Conservation (phyloP, 2,329 filamentous ascomycete genomes). For the Mollisia scopiformis region DNA sequence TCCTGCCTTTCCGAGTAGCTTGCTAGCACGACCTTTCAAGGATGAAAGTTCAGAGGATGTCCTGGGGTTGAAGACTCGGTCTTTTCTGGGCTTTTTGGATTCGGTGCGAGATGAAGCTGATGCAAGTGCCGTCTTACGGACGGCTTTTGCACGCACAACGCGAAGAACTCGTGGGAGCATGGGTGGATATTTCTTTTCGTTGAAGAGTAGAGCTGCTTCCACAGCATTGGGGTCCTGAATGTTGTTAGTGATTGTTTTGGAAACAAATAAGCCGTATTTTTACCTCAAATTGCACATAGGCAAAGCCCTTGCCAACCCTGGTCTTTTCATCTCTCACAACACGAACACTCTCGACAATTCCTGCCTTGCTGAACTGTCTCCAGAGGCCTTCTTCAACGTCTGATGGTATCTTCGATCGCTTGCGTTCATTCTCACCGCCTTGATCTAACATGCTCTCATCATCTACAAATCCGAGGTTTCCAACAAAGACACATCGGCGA, state of each 20-base stretch:
- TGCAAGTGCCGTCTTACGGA: conserved; percentile 42
- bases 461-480: conserved; percentile 94
- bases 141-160: conserved; percentile 71
- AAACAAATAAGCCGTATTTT: conserved; percentile 30
- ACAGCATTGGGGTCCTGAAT: conserved; percentile 78
- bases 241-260: conserved; percentile 22
- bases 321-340: conserved; percentile 89
- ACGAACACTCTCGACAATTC: conserved; percentile 89
- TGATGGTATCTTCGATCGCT: conserved; percentile 73
- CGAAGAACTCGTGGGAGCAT: conserved; percentile 89
- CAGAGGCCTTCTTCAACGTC: conserved; percentile 94
- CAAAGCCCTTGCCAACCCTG: conserved; percentile 93
- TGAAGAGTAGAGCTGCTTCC: conserved; percentile 84
- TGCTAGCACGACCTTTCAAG: conserved; percentile 71
- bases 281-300: conserved; percentile 92
- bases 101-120: conserved; percentile 22
- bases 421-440: conserved; percentile 70
- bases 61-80: conserved; percentile 66
- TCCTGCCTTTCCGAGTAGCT: conserved; percentile 72
- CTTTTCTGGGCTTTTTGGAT: conserved; percentile 42
- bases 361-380: conserved; percentile 76
- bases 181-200: conserved; percentile 92
- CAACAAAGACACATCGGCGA: conserved; percentile 91
- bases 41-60: conserved; percentile 71
- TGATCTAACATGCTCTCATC: conserved; percentile 76